Evolutionary conservation across 2,329 filamentous ascomycete species (phyloP).

Genomic region (Cladosporium oxysporum): DNA sequence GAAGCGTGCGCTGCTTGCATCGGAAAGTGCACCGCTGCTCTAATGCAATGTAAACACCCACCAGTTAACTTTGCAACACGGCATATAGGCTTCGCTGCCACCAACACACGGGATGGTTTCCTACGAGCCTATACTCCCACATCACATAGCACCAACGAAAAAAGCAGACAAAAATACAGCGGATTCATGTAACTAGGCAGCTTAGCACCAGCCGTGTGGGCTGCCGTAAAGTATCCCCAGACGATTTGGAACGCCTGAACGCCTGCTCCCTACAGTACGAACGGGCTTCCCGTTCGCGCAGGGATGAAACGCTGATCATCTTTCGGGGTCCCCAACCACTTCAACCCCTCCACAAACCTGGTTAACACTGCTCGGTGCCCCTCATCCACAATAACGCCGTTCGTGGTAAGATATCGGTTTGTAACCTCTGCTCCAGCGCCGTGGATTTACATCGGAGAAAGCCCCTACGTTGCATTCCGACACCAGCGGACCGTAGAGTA

Average conservation of each 20-base stretch:
- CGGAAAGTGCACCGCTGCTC: neutral
- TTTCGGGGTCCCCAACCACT: constrained; percentile 11
- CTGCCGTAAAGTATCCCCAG: constrained; percentile 10
- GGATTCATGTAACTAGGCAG: neutral
- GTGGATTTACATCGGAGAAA: neutral
- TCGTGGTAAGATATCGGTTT: neutral
- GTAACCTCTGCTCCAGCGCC: neutral
- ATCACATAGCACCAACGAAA: constrained; percentile 1
- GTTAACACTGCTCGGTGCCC: constrained; percentile 2
- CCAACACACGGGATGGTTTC: neutral
- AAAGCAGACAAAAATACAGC: neutral
- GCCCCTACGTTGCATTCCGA: neutral
- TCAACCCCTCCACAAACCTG: constrained; percentile 1
- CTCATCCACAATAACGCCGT: constrained; percentile 11
- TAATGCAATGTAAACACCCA: neutral
- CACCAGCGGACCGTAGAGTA: neutral
- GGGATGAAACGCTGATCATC: constrained; percentile 17
- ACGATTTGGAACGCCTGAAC: constrained; percentile 6
- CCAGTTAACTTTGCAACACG: neutral
- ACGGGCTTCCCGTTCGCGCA: constrained; percentile 8
- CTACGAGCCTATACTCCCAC: neutral
- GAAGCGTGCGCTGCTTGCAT: neutral
- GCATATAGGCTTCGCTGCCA: constrained; percentile 3
- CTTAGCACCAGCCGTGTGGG: neutral
- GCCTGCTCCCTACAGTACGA: neutral